These are phyloP conservation scores for Laetiporus sulphureus DNA, from an alignment of 1,284 basidiomycete genomes.

Conservation along the genomic window DNA sequence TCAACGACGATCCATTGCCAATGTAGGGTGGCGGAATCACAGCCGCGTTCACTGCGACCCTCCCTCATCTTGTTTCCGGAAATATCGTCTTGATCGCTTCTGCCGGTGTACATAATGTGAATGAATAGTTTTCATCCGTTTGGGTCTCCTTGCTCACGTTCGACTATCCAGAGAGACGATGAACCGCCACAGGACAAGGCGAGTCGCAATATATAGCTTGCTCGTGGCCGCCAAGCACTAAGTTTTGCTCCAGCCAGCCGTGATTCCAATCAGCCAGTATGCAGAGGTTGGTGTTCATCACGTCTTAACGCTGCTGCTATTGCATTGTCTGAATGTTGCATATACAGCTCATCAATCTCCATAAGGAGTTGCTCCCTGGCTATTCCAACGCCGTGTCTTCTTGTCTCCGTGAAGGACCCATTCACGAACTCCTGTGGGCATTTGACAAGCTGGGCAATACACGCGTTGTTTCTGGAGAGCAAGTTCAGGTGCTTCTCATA, in stretches of 20 bases:
- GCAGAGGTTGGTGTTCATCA: slow-evolving; percentile 33
- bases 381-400: slow-evolving; percentile 16
- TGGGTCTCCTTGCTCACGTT: slow-evolving; percentile 43
- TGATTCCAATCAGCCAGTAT: background rate
- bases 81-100: slow-evolving; percentile 59
- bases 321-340: slow-evolving; percentile 28
- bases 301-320: background rate
- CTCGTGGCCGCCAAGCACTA: background rate
- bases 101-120: slow-evolving; percentile 60
- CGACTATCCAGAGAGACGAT: slow-evolving; percentile 25
- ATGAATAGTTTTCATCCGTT: slow-evolving; percentile 22
- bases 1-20: background rate
- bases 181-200: slow-evolving; percentile 10
- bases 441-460: slow-evolving; percentile 15
- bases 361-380: slow-evolving; percentile 16
- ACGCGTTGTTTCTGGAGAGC: slow-evolving; percentile 14
- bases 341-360: slow-evolving; percentile 24
- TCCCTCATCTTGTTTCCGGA: slow-evolving; percentile 59
- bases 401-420: slow-evolving; percentile 18
- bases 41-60: slow-evolving; percentile 56
- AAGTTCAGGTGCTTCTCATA: slow-evolving; percentile 41
- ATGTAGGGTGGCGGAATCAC: slow-evolving; percentile 64
- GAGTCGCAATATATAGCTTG: background rate
- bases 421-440: slow-evolving; percentile 16
- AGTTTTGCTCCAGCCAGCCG: background rate